Percentiles rank a stretch among this genome's conserved stretches.
phyloP scores from a whole-genome alignment of 2,329 filamentous ascomycete species.

The Aurifilum marmelostoma region DNA sequence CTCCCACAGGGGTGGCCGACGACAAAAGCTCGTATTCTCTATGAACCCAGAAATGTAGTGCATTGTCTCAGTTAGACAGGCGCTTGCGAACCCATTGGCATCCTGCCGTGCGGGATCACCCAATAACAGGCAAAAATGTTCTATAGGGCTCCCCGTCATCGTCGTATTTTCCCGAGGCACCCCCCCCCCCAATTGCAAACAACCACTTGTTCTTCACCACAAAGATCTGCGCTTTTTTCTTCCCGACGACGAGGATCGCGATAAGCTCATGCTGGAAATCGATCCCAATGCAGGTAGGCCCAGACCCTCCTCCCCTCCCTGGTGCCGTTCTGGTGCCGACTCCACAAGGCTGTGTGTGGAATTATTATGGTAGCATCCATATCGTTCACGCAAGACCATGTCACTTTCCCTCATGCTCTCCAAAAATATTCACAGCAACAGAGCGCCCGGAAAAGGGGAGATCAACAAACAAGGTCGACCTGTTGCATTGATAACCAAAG shows the following conservation, averaged over 20 bases:
- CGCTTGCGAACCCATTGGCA: slow-evolving; percentile 17
- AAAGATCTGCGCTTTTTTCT: slow-evolving; percentile 16
- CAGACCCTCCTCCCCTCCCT: neutral
- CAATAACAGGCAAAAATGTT: neutral
- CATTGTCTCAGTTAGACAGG: slow-evolving; percentile 25
- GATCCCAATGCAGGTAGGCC: slow-evolving; percentile 12
- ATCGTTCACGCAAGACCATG: neutral
- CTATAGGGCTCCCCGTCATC: neutral
- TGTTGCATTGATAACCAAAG: slow-evolving; percentile 16
- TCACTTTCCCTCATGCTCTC: neutral
- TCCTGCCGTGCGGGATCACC: neutral
- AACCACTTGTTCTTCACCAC: slow-evolving; percentile 1
- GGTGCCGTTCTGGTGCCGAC: neutral
- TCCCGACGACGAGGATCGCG: slow-evolving; percentile 23
- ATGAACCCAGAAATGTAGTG: slow-evolving; percentile 26
- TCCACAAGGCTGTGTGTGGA: slow-evolving; percentile 5
- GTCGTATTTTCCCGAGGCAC: neutral
- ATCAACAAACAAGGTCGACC: neutral
- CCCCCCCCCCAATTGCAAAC: neutral
- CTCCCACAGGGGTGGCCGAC: slow-evolving; percentile 27
- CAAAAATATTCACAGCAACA: neutral
- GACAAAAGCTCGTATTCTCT: slow-evolving; percentile 29
- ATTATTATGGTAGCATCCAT: neutral
- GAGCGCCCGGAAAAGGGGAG: neutral
- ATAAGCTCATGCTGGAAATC: slow-evolving; percentile 24